These are phyloP conservation scores for Xylariaceae sp. DNA, from an alignment of 2,329 filamentous ascomycete genomes.

Conservation along the genomic window DNA sequence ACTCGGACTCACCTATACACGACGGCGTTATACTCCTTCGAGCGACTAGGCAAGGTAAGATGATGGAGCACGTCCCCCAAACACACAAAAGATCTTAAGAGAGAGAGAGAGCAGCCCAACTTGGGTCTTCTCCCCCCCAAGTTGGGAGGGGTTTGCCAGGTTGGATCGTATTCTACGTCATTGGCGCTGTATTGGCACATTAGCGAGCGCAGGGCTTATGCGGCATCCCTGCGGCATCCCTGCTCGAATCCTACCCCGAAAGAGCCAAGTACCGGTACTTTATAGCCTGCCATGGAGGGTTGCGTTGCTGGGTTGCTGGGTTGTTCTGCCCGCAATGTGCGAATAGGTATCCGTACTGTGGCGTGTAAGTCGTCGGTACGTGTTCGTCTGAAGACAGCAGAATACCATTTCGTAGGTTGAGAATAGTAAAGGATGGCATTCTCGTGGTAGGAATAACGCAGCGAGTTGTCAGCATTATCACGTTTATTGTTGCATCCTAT, in stretches of 20 bases:
- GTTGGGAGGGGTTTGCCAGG: conserved; percentile 15
- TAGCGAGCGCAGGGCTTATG: conserved; percentile 20
- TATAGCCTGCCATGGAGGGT: conserved; percentile 8
- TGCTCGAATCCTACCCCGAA: conserved; percentile 15
- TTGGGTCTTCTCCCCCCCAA: background rate
- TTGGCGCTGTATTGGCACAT: conserved; percentile 23
- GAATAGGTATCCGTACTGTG: background rate
- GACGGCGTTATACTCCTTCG: too few relatives aligned
- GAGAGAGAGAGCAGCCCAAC: background rate
- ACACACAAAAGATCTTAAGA: conserved; percentile 1
- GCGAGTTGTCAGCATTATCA: background rate
- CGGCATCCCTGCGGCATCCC: conserved; percentile 20
- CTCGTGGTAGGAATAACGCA: too few relatives aligned
- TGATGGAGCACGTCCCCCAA: background rate
- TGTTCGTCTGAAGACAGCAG: background rate
- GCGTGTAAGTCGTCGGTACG: background rate
- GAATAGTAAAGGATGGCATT: too few relatives aligned
- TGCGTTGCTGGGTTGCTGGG: background rate
- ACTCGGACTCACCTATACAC: too few relatives aligned
- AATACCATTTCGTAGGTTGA: too few relatives aligned
- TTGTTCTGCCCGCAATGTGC: background rate
- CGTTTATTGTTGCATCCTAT: background rate
- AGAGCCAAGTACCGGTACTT: conserved; percentile 23
- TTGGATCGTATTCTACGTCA: conserved; percentile 22
- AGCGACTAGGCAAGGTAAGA: background rate